Percentiles rank a stretch among this genome's conserved stretches.
These are phyloP conservation scores for Aureobasidium sp. DNA, from an alignment of 2,329 filamentous ascomycete species.

Conservation along the genomic window DNA sequence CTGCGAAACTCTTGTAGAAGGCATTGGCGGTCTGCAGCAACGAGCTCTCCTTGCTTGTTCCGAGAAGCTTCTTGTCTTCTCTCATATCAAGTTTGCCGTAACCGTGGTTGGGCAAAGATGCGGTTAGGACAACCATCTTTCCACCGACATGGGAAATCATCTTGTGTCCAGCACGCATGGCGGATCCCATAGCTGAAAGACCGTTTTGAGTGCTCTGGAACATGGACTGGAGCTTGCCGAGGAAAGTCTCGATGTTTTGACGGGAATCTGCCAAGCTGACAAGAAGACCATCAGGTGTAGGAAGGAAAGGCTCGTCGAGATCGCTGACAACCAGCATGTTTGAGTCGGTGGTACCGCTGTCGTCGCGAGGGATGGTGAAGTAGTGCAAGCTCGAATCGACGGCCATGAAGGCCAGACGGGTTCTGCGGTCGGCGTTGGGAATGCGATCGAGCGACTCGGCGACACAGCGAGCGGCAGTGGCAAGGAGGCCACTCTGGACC, in stretches of 20 bases:
- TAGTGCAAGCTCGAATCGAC: slow-evolving; percentile 94
- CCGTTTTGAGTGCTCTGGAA: slow-evolving; percentile 90
- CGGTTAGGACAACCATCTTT: slow-evolving; percentile 87
- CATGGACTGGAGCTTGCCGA: slow-evolving; percentile 89
- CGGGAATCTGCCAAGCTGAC: slow-evolving; percentile 85
- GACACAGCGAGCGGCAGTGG: slow-evolving; percentile 87
- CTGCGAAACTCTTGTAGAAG: slow-evolving; percentile 98
- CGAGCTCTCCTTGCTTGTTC: slow-evolving; percentile 83
- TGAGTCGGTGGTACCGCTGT: slow-evolving; percentile 74
- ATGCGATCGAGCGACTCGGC: slow-evolving; percentile 92
- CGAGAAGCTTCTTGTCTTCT: slow-evolving; percentile 92
- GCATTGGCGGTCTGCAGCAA: slow-evolving; percentile 87
- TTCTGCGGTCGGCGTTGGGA: slow-evolving; percentile 93
- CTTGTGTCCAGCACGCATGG: slow-evolving; percentile 87
- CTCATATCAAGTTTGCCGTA: slow-evolving; percentile 86
- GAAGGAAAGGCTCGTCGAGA: slow-evolving; percentile 91
- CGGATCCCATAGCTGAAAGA: slow-evolving; percentile 90
- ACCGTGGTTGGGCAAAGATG: slow-evolving; percentile 83
- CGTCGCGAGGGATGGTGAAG: slow-evolving; percentile 87
- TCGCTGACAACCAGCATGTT: slow-evolving; percentile 93
- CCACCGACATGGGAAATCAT: slow-evolving; percentile 90
- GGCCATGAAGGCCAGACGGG: slow-evolving; percentile 87
- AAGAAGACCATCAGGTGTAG: slow-evolving; percentile 83
- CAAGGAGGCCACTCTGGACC: slow-evolving; percentile 82
- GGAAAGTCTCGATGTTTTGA: slow-evolving; percentile 83